Evolutionary conservation across 495 filamentous ascomycete genomes (phyloP).

Genomic region (Bombardia bombarda): DNA sequence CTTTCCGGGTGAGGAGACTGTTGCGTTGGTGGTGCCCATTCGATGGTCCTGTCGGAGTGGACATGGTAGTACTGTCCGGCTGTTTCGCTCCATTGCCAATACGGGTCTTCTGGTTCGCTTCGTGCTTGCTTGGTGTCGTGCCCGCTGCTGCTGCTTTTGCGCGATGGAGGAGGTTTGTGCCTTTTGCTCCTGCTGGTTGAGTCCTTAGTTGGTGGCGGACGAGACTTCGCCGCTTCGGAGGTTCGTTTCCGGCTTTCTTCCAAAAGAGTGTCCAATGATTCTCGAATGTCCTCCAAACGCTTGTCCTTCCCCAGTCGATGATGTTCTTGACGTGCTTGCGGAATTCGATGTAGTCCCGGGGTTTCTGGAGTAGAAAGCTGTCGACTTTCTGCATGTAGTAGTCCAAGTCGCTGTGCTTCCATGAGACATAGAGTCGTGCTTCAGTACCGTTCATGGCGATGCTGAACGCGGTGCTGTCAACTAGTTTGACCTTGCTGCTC

Average conservation of each 20-base stretch:
- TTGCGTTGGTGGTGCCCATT: too few species aligned
- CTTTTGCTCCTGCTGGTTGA: slow-evolving; percentile 10
- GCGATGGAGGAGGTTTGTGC: slow-evolving; percentile 10
- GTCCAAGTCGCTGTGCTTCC: slow-evolving; percentile 7
- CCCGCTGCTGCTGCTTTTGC: too few species aligned
- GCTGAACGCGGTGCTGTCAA: slow-evolving; percentile 3
- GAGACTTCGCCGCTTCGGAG: not conserved
- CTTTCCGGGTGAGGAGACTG: too few species aligned
- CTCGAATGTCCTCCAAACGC: slow-evolving; percentile 4
- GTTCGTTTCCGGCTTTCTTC: not conserved
- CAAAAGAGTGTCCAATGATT: slow-evolving; percentile 6
- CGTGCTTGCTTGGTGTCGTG: too few species aligned
- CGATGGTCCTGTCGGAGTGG: too few species aligned
- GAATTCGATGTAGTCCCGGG: slow-evolving; percentile 6
- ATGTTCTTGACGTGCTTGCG: slow-evolving; percentile 7
- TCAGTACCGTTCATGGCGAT: slow-evolving; percentile 3
- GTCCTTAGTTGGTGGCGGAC: slow-evolving; percentile 7
- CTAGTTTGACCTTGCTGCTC: not conserved
- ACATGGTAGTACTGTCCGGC: too few species aligned
- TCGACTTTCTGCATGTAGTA: slow-evolving; percentile 6
- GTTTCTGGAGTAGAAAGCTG: slow-evolving; percentile 2
- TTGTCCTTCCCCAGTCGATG: slow-evolving; percentile 9
- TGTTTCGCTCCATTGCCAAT: too few species aligned
- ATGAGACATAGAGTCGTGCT: slow-evolving; percentile 4
- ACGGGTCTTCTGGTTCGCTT: too few species aligned